These are phyloP conservation scores for Talaromyces adpressus DNA, from an alignment of 495 filamentous ascomycete species.

Conservation along the genomic window DNA sequence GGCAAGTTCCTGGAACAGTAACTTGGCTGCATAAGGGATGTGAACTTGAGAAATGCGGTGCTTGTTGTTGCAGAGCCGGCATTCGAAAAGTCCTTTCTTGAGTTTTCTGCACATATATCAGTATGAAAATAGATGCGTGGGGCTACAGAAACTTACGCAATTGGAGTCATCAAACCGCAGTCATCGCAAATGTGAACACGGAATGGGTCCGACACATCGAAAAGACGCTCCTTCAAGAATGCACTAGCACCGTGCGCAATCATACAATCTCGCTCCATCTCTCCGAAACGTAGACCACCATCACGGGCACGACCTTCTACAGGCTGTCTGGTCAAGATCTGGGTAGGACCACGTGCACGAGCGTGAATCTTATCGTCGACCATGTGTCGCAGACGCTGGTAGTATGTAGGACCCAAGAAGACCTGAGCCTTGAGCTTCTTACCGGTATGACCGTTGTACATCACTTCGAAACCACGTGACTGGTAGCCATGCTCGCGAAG, in stretches of 20 bases:
- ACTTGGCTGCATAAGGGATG: constrained; percentile 96
- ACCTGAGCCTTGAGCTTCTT: constrained; percentile 88
- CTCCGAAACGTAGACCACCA: constrained; percentile 97
- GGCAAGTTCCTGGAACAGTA: constrained; percentile 95
- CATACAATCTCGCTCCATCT: constrained; percentile 99
- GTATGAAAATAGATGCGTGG: constrained; percentile 6
- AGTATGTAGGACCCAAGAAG: constrained; percentile 97
- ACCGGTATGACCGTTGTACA: constrained; percentile 98
- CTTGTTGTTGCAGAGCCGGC: constrained; percentile 96
- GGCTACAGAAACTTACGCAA: constrained; percentile 68
- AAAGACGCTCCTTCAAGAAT: constrained; percentile 95
- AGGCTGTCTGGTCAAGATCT: constrained; percentile 97
- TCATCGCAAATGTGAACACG: constrained; percentile 97
- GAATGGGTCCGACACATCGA: constrained; percentile 98
- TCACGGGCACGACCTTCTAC: constrained; percentile 97
- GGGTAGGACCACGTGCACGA: constrained; percentile 86
- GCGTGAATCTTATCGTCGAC: constrained; percentile 99
- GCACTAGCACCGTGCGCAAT: constrained; percentile 94
- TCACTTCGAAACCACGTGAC: constrained; percentile 92
- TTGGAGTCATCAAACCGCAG: constrained; percentile 96
- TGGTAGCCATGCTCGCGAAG: constrained; percentile 93
- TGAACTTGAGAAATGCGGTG: constrained; percentile 94
- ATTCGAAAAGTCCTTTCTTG: constrained; percentile 90
- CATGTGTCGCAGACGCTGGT: constrained; percentile 98
- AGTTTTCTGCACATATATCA: constrained; percentile 62